A percentile compares a stretch with the other conserved stretches of the same genome.
phyloP scores from a whole-genome alignment of 768 basidiomycete species.

The Cystobasidium onofrii region DNA sequence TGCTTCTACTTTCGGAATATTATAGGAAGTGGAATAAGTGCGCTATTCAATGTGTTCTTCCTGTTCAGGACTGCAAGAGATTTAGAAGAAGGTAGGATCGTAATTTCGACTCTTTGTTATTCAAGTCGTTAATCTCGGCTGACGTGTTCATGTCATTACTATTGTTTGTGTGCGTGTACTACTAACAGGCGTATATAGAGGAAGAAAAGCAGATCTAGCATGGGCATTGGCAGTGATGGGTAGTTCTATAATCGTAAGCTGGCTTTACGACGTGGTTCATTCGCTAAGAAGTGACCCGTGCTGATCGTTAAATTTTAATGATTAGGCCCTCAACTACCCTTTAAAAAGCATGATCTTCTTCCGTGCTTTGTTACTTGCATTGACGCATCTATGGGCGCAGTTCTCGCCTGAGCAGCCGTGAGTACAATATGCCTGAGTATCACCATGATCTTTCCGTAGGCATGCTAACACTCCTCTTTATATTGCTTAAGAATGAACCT shows the following conservation, averaged over 20 bases:
- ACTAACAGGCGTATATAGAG: slow-evolving; percentile 30
- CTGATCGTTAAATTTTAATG: not conserved
- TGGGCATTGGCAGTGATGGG: slow-evolving; percentile 34
- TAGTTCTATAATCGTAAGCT: slow-evolving; percentile 31
- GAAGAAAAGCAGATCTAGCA: slow-evolving; percentile 8
- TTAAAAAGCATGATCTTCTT: slow-evolving; percentile 55
- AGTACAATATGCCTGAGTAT: not conserved
- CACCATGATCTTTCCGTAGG: not conserved
- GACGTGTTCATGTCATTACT: slow-evolving; percentile 54
- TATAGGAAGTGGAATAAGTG: slow-evolving; percentile 57
- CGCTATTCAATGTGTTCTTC: slow-evolving; percentile 63
- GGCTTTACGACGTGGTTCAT: not conserved
- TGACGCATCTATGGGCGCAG: slow-evolving; percentile 56
- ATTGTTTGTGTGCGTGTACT: slow-evolving; percentile 41
- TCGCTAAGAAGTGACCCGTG: too few relatives aligned
- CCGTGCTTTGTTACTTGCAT: slow-evolving; percentile 59
- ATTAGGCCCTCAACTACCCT: slow-evolving; percentile 54
- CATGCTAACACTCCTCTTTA: slow-evolving; percentile 45
- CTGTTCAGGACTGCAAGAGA: slow-evolving; percentile 61
- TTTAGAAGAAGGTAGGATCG: slow-evolving; percentile 60
- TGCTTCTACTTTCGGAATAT: not conserved
- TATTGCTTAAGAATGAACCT: slow-evolving; percentile 56
- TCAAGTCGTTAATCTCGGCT: slow-evolving; percentile 49
- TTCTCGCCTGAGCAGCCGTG: slow-evolving; percentile 30
- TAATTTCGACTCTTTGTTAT: too few relatives aligned